Percentiles rank a stretch among this genome's conserved stretches.
phyloP scores from a whole-genome alignment of 2,329 filamentous ascomycete species.

The Fonsecaea pugnacius region DNA sequence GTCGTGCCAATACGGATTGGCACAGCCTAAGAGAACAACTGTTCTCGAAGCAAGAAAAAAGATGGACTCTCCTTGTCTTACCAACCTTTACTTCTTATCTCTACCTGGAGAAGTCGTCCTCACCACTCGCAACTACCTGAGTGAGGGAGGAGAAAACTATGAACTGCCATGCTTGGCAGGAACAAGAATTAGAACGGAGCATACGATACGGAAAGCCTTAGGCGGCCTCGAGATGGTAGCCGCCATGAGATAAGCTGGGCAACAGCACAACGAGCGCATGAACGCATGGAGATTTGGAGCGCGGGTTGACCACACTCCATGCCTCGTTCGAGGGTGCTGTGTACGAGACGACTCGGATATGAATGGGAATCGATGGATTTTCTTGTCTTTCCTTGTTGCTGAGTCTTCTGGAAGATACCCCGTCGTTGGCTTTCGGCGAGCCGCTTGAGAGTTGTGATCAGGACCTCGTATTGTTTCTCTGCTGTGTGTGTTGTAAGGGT shows the following conservation, averaged over 20 bases:
- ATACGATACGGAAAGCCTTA: background rate
- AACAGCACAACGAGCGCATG: background rate
- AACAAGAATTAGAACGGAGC: background rate
- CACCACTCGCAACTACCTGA: background rate
- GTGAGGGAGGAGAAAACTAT: background rate
- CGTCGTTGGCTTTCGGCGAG: background rate
- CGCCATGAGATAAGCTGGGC: background rate
- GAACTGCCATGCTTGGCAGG: background rate
- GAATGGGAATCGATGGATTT: background rate
- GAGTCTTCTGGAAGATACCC: constrained; percentile 1
- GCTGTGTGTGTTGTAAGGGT: background rate
- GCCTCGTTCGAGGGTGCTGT: background rate
- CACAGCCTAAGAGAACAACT: background rate
- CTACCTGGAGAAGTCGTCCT: background rate
- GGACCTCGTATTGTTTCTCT: background rate
- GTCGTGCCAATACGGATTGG: background rate
- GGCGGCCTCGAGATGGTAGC: background rate
- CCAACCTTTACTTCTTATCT: background rate
- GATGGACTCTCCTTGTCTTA: background rate
- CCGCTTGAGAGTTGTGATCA: background rate
- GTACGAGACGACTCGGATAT: background rate
- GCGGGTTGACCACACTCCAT: background rate
- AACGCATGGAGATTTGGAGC: background rate
- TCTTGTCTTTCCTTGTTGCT: background rate
- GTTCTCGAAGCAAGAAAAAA: background rate